Percentiles rank a stretch among this genome's conserved stretches.
Evolutionary conservation across 1,139 yeast genomes (phyloP).

Genomic region (Yamadazyma triangularis): DNA sequence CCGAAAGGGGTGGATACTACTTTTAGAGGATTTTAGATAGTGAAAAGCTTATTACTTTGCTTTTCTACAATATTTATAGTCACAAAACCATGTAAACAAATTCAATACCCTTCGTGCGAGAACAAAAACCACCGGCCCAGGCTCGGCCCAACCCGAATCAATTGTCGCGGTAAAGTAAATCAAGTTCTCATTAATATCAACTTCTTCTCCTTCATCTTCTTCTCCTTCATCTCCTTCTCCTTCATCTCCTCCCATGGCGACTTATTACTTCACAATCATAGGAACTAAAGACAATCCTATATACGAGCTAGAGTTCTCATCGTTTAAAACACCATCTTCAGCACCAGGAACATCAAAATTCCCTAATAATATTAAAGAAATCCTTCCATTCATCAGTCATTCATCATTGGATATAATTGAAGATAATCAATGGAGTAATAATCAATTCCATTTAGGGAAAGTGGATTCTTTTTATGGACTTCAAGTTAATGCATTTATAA

Average conservation of each 20-base stretch:
- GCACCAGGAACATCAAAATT: slow-evolving; percentile 64
- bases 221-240: too few relatives aligned
- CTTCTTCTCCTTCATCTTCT: too few relatives aligned
- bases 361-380: slow-evolving; percentile 66
- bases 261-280: slow-evolving; percentile 82
- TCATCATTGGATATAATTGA: slow-evolving; percentile 86
- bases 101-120: too few relatives aligned
- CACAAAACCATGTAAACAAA: too few relatives aligned
- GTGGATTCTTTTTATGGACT: slow-evolving; percentile 86
- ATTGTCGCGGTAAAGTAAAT: too few relatives aligned
- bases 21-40: too few relatives aligned
- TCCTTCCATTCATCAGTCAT: slow-evolving; percentile 84
- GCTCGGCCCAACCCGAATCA: too few relatives aligned
- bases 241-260: slow-evolving; percentile 25
- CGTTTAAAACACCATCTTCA: slow-evolving; percentile 39
- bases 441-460: slow-evolving; percentile 62
- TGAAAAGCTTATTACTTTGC: too few relatives aligned
- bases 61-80: too few relatives aligned
- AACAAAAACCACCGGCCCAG: too few relatives aligned
- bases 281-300: slow-evolving; percentile 86
- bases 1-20: too few relatives aligned
- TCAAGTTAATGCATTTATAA: slow-evolving; percentile 73
- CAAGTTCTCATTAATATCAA: too few relatives aligned
- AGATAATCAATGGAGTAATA: slow-evolving; percentile 78
- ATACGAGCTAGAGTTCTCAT: slow-evolving; percentile 83